These are phyloP conservation scores for Begonia peltatifolia DNA, from an alignment of 306 rosid species.

Conservation along the genomic window DNA sequence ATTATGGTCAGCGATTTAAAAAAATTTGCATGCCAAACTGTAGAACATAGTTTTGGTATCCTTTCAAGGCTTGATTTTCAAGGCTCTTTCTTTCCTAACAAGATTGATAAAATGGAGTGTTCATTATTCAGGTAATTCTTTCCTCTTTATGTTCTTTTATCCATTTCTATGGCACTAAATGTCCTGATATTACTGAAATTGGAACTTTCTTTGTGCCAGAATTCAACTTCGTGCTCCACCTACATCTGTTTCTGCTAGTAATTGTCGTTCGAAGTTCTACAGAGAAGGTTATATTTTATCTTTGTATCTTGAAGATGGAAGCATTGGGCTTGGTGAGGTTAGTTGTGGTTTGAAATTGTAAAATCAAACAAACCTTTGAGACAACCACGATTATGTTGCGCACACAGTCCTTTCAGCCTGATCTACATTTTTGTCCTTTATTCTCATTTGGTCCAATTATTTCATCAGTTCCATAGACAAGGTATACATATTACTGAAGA, in stretches of 20 bases:
- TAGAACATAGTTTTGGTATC: constrained; percentile 31
- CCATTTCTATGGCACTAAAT: background rate
- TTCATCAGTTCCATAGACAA: background rate
- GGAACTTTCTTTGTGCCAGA: constrained; percentile 26
- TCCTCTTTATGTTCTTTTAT: constrained; percentile 10
- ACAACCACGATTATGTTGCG: background rate
- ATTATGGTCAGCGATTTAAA: constrained; percentile 40
- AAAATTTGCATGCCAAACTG: constrained; percentile 41
- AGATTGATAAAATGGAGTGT: constrained; percentile 42
- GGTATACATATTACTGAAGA: background rate
- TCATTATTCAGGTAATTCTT: constrained; percentile 52
- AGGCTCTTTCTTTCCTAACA: constrained; percentile 22
- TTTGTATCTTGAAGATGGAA: constrained; percentile 73
- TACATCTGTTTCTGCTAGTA: constrained; percentile 29
- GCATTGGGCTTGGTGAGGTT: constrained; percentile 89
- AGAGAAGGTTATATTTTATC: constrained; percentile 79
- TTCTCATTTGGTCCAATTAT: background rate
- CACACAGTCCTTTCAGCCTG: background rate
- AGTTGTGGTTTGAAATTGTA: constrained; percentile 16
- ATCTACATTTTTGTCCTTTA: background rate
- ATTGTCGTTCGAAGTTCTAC: constrained; percentile 24
- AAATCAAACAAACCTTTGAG: background rate
- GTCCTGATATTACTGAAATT: background rate
- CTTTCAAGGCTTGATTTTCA: constrained; percentile 22
- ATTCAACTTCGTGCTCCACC: constrained; percentile 61